These are phyloP conservation scores for Dacryopinax primogenitus DNA, from an alignment of 768 basidiomycete genomes.

Conservation along the genomic window DNA sequence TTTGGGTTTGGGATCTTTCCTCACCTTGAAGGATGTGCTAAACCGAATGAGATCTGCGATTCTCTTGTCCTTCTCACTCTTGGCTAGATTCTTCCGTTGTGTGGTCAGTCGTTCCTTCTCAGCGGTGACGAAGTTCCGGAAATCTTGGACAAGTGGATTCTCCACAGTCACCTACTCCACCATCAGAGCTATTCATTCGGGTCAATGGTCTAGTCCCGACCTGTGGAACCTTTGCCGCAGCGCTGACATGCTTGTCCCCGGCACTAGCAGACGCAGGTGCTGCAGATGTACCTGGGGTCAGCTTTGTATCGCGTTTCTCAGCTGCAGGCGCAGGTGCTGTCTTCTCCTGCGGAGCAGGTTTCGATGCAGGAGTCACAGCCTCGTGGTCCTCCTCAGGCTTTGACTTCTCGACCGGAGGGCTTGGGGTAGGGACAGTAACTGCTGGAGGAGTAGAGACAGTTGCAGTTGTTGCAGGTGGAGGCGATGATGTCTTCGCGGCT, in stretches of 20 bases:
- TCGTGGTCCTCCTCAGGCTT: neutral
- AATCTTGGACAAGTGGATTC: conserved; percentile 43
- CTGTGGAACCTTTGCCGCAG: neutral
- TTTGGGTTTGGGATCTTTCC: too few relatives aligned
- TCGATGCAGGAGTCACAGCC: neutral
- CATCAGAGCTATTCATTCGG: neutral
- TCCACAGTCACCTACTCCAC: neutral
- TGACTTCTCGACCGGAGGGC: neutral
- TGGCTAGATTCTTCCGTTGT: conserved; percentile 77
- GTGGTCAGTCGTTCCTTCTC: conserved; percentile 83
- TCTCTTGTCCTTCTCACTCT: conserved; percentile 89
- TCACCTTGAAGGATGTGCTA: conserved; percentile 15
- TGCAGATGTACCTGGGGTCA: conserved; percentile 18
- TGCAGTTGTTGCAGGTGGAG: conserved; percentile 12
- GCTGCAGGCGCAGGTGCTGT: neutral
- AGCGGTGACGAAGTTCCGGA: conserved; percentile 83
- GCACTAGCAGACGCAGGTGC: conserved; percentile 11
- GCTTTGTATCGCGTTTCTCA: conserved; percentile 9
- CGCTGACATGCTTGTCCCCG: conserved; percentile 8
- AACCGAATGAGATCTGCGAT: conserved; percentile 89
- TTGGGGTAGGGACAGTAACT: conserved; percentile 4
- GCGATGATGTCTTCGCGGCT: conserved; percentile 1
- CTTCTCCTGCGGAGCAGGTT: neutral
- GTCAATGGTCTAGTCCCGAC: neutral
- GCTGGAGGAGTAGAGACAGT: conserved; percentile 8